Conservation (phyloP, 164 flowering plant species). For the Tetracentron sinense region DNA sequence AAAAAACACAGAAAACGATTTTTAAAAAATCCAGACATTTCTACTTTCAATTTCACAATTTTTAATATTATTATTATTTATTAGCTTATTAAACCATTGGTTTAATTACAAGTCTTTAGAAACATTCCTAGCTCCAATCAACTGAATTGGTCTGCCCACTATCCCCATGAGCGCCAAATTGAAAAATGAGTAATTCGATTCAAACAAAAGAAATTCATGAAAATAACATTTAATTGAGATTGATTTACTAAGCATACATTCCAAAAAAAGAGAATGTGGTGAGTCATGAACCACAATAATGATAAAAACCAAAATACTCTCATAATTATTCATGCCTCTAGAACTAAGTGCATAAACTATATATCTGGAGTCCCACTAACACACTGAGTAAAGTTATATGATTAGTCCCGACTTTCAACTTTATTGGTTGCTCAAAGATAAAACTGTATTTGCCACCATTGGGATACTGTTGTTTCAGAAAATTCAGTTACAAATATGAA, state of each 20-base stretch:
- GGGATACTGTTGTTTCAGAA: slow-evolving; percentile 30
- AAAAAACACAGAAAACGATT: neutral
- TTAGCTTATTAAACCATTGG: slow-evolving; percentile 43
- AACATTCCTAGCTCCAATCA: slow-evolving; percentile 36
- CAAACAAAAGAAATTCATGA: neutral
- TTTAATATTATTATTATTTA: too few species aligned
- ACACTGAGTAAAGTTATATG: slow-evolving; percentile 52
- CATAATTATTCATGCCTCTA: too few species aligned
- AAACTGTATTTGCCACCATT: slow-evolving; percentile 25
- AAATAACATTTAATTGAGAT: too few species aligned
- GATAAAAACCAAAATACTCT: too few species aligned
- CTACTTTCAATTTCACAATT: too few species aligned
- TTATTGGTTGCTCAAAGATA: slow-evolving; percentile 31
- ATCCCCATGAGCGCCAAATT: slow-evolving; percentile 42
- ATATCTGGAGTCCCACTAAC: slow-evolving; percentile 51
- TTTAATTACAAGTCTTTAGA: slow-evolving; percentile 44
- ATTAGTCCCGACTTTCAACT: slow-evolving; percentile 39
- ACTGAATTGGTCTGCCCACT: slow-evolving; percentile 39
- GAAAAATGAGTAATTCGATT: slow-evolving; percentile 45
- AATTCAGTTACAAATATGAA: neutral
- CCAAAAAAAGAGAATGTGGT: too few species aligned
- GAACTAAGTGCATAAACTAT: neutral
- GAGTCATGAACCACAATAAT: too few species aligned
- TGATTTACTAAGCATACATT: too few species aligned
- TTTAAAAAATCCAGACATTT: neutral